These are phyloP conservation scores for Aeschynomene evenia DNA, from an alignment of 306 rosid genomes.

Conservation along the genomic window DNA sequence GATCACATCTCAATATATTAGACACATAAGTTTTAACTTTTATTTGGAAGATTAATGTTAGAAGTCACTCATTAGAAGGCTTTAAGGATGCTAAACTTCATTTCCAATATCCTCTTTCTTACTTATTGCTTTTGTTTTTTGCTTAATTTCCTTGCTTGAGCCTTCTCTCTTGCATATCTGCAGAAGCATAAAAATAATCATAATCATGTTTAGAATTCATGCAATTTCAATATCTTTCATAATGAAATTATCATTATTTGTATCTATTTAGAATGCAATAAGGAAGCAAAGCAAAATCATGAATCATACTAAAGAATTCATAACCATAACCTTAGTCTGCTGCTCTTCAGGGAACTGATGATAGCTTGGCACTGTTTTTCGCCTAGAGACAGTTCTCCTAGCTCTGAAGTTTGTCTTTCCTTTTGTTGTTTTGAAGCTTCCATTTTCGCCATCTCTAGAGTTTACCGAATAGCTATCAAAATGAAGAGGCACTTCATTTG, in stretches of 20 bases:
- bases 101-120: slow-evolving; percentile 32
- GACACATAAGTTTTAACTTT: slow-evolving; percentile 2
- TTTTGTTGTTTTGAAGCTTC: slow-evolving; percentile 35
- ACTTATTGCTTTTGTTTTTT: slow-evolving; percentile 42
- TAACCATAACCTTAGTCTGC: slow-evolving; percentile 42
- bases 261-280: neutral
- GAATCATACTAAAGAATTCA: neutral
- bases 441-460: slow-evolving; percentile 40
- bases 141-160: slow-evolving; percentile 38
- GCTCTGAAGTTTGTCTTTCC: slow-evolving; percentile 43
- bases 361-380: slow-evolving; percentile 58
- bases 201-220: slow-evolving; percentile 10
- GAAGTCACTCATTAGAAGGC: slow-evolving; percentile 32
- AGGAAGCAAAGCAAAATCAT: neutral
- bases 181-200: slow-evolving; percentile 23
- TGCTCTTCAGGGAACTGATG: slow-evolving; percentile 49
- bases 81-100: slow-evolving; percentile 25
- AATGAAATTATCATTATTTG: no score
- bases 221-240: neutral
- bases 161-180: slow-evolving; percentile 51
- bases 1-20: slow-evolving; percentile 5
- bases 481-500: slow-evolving; percentile 71
- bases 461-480: slow-evolving; percentile 49
- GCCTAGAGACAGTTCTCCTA: slow-evolving; percentile 49
- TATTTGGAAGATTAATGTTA: slow-evolving; percentile 12